A percentile compares a stretch with the other conserved stretches of the same genome.
phyloP scores from a whole-genome alignment of 75 land plant species.

The Ceratopteris richardii region DNA sequence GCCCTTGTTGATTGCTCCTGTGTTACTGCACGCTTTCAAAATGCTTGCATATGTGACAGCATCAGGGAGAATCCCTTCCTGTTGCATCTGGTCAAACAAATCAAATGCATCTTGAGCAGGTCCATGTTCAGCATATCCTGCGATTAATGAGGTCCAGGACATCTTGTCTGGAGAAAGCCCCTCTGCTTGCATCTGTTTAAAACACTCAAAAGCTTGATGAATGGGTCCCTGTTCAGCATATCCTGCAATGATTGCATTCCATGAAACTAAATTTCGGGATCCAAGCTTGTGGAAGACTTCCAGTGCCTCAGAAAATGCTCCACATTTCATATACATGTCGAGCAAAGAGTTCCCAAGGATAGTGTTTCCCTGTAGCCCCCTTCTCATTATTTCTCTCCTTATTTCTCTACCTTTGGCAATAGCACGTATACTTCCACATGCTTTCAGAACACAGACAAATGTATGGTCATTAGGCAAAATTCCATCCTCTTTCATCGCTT shows the following conservation, averaged over 20 bases:
- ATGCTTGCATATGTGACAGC: conserved; percentile 6
- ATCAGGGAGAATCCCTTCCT: conserved; percentile 2
- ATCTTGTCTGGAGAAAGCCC: neutral
- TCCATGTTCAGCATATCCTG: conserved; percentile 10
- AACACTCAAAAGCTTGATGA: conserved; percentile 14
- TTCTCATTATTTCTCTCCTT: conserved; percentile 30
- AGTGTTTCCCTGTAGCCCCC: neutral
- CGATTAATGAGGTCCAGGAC: conserved; percentile 7
- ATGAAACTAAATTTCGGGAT: conserved; percentile 13
- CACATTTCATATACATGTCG: conserved; percentile 33
- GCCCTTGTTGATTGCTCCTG: conserved; percentile 5
- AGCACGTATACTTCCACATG: conserved; percentile 27
- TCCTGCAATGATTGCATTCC: conserved; percentile 30
- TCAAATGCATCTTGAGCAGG: neutral
- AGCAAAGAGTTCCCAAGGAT: conserved; percentile 26
- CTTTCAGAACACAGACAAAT: conserved; percentile 27
- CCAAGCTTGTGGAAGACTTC: conserved; percentile 35
- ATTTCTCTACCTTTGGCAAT: conserved; percentile 53
- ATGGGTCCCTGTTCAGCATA: conserved; percentile 11
- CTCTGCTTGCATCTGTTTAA: conserved; percentile 6
- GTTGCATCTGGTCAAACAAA: conserved; percentile 1
- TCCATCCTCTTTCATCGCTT: conserved; percentile 5
- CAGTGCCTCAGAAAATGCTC: conserved; percentile 15
- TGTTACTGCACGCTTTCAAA: conserved; percentile 11
- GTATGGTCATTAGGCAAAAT: conserved; percentile 25